Conservation (phyloP, 208 protist genomes). For the Tritrichomonas foetus region DNA sequence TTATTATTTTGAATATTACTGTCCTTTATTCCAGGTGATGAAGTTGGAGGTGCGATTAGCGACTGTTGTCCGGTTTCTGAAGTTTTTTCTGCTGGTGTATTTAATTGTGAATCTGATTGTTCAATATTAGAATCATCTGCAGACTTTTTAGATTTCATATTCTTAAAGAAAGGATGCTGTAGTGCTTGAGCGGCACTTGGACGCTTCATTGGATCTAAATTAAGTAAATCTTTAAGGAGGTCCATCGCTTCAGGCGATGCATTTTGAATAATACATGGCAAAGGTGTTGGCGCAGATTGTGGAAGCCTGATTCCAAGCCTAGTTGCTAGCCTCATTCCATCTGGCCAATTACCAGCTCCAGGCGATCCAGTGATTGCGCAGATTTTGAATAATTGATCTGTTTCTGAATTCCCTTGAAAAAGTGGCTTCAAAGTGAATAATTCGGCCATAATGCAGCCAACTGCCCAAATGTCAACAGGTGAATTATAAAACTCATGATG, state of each 20-base stretch:
- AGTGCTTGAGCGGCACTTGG: slow-evolving; percentile 71
- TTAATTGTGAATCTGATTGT: too few species aligned
- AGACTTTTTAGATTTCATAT: neutral
- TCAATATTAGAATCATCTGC: too few species aligned
- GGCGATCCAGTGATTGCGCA: slow-evolving; percentile 78
- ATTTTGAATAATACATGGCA: slow-evolving; percentile 73
- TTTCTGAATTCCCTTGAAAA: slow-evolving; percentile 76
- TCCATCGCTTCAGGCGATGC: slow-evolving; percentile 81
- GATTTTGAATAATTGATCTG: slow-evolving; percentile 90
- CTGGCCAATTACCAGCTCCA: slow-evolving; percentile 69
- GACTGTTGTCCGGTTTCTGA: too few species aligned
- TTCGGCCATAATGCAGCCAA: slow-evolving; percentile 71
- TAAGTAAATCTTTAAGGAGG: slow-evolving; percentile 82
- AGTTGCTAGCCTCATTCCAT: slow-evolving; percentile 75
- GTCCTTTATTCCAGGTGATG: too few species aligned
- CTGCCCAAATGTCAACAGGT: slow-evolving; percentile 72
- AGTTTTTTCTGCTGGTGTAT: too few species aligned
- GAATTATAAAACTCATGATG: slow-evolving; percentile 63
- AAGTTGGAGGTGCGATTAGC: too few species aligned
- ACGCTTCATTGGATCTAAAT: slow-evolving; percentile 82
- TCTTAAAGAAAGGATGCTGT: slow-evolving; percentile 81
- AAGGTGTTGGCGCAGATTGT: slow-evolving; percentile 59
- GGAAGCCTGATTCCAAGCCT: slow-evolving; percentile 86
- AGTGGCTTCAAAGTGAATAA: slow-evolving; percentile 73
- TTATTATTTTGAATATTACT: too few species aligned